Base-by-base conservation (phyloP, 2,329 filamentous ascomycete genomes). In the Sporothrix brasiliensis region DNA sequence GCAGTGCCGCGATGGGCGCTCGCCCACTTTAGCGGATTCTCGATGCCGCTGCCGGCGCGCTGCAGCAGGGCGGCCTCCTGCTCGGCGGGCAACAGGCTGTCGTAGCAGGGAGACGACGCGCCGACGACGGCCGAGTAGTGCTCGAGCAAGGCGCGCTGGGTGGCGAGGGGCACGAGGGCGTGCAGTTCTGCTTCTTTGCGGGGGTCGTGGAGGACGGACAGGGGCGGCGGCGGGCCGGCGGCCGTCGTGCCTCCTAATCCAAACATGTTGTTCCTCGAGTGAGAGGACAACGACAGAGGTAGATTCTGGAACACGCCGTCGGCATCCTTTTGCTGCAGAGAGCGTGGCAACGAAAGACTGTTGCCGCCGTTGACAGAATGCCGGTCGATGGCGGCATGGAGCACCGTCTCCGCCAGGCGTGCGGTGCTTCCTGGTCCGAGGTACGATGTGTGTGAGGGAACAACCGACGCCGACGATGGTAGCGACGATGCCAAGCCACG, bases 1-100 rank as follows among this genome's bases (percentile, higher is more conserved):
- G 56, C 56, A 2, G 34, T 61, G 10, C 34, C 56, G 10, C 56
- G 30, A 19, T 60, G 30, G n/a, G 30, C 30, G 19, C 30, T 60
- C 16, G 56, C 56, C 63, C 63, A 67, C 47, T 67, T 67, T 7
- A 67, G 47, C 19, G 63, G 63, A 13, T 67, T 67, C 10, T 67
- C 63, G 24, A 27, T 34, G 47, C 63, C 47, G 47, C 63, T 67
- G 47, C 47, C 47, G 47, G 44, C 63, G 16, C 44, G 44, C 24
- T 34, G 47, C 2, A 52, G 47, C 13, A 67, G 47, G 21, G 47
- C 63, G 4, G 63, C 63, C 24, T 50, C 63, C 30, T 67, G 63
- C 27, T 67, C 63, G 11, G 27, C 27, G 19, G 63, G 63, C 9
- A 67, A 44, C 19, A 67, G 16, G 27, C 47, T 67, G 63, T 67